Evolutionary conservation across 1,284 basidiomycete genomes (phyloP).

Genomic region (Malassezia yamatoensis): DNA sequence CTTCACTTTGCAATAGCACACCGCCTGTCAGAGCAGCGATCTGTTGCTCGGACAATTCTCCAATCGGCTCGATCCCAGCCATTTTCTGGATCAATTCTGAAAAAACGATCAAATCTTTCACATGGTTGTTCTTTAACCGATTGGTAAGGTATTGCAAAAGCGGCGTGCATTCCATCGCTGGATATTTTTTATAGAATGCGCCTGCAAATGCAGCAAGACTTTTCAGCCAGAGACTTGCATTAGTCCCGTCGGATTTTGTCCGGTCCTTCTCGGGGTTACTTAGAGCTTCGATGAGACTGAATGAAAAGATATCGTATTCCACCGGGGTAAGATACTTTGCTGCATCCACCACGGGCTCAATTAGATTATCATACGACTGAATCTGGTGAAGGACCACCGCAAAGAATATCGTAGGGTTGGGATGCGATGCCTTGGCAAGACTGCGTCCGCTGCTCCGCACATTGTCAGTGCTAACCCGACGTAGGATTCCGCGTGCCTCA

Average conservation of each 20-base stretch:
- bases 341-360: constrained; percentile 78
- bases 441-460: constrained; percentile 70
- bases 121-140: constrained; percentile 60
- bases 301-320: constrained; percentile 86
- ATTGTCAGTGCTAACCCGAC: constrained; percentile 54
- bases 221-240: constrained; percentile 82
- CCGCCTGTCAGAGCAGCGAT: constrained; percentile 83
- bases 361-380: constrained; percentile 92
- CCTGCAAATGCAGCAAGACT: constrained; percentile 78
- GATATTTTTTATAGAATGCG: constrained; percentile 75
- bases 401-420: constrained; percentile 87
- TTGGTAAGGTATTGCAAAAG: constrained; percentile 83
- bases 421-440: constrained; percentile 86
- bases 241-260: constrained; percentile 84
- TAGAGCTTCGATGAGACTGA: constrained; percentile 69
- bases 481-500: constrained; percentile 49
- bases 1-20: constrained; percentile 70
- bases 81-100: constrained; percentile 88
- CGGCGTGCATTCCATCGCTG: constrained; percentile 64
- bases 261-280: constrained; percentile 73
- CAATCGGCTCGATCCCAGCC: constrained; percentile 69
- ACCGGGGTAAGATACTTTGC: constrained; percentile 78
- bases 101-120: constrained; percentile 80
- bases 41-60: constrained; percentile 68
- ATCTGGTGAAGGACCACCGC: constrained; percentile 80